Conservation (phyloP, 2,329 filamentous ascomycete genomes). For the Talaromyces sp. region DNA sequence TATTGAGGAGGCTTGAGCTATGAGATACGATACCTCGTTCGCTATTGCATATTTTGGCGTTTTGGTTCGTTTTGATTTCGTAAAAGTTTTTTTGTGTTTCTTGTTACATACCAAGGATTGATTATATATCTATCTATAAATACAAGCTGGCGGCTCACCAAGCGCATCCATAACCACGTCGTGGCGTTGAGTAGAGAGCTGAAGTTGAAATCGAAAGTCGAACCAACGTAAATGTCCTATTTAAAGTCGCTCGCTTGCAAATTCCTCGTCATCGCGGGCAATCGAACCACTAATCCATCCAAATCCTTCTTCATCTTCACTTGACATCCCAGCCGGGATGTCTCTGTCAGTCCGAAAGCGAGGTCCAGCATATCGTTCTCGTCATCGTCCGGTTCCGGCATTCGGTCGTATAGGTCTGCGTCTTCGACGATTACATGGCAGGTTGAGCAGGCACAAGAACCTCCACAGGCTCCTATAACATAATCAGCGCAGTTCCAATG, state of each 20-base stretch:
- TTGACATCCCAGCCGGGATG: conserved; percentile 80
- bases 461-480: conserved; percentile 74
- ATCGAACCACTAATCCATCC: conserved; percentile 77
- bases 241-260: conserved; percentile 89
- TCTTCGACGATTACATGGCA: conserved; percentile 84
- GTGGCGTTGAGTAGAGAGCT: conserved; percentile 19
- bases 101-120: conserved; percentile 9
- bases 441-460: conserved; percentile 88
- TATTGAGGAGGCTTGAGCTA: conserved; percentile 44
- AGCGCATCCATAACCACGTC: conserved; percentile 3
- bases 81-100: conserved; percentile 5
- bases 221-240: background rate
- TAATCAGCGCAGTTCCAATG: background rate
- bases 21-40: conserved; percentile 8
- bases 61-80: conserved; percentile 23
- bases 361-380: conserved; percentile 90
- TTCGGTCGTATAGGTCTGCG: conserved; percentile 71
- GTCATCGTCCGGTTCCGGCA: conserved; percentile 74
- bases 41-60: conserved; percentile 30
- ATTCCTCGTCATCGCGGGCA: conserved; percentile 94
- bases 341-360: conserved; percentile 87
- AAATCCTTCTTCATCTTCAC: conserved; percentile 88
- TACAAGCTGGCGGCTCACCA: conserved; percentile 10
- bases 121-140: conserved; percentile 19
- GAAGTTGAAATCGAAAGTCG: background rate